These are phyloP conservation scores for Penicillium taxi DNA, from an alignment of 495 filamentous ascomycete genomes.

Conservation along the genomic window DNA sequence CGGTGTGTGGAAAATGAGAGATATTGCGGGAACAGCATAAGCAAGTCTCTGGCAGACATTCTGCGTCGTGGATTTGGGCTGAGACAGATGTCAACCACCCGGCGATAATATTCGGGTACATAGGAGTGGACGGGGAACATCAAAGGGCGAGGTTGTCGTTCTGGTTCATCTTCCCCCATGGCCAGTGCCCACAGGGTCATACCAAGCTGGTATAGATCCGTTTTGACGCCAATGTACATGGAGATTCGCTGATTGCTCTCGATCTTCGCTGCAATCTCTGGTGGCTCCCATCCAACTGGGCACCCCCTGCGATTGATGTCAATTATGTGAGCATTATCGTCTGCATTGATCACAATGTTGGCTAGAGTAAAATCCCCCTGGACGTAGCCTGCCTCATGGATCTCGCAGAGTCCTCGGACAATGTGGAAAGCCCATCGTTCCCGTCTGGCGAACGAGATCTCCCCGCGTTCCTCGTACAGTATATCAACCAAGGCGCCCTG, in stretches of 20 bases:
- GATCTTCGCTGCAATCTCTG: constrained; percentile 81
- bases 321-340: constrained; percentile 89
- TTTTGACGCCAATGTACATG: constrained; percentile 98
- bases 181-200: constrained; percentile 97
- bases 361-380: constrained; percentile 96
- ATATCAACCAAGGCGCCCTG: constrained; percentile 87
- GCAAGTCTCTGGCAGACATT: constrained; percentile 49
- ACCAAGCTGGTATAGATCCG: constrained; percentile 87
- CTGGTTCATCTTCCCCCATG: constrained; percentile 81
- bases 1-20: constrained; percentile 4
- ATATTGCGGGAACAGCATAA: constrained; percentile 40
- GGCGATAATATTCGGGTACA: constrained; percentile 52
- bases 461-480: constrained; percentile 63
- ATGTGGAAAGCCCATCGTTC: constrained; percentile 93
- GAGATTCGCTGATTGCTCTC: constrained; percentile 86
- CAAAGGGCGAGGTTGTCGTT: constrained; percentile 68
- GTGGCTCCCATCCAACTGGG: constrained; percentile 95
- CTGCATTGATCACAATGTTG: constrained; percentile 86
- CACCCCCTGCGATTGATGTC: constrained; percentile 97
- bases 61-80: constrained; percentile 47
- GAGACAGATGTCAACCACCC: constrained; percentile 52
- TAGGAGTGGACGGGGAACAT: constrained; percentile 34
- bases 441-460: constrained; percentile 63
- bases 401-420: constrained; percentile 79
- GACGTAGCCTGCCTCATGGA: constrained; percentile 94